Base-by-base conservation (phyloP, 2,329 filamentous ascomycete species). In the Pseudodiploospora longispora region DNA sequence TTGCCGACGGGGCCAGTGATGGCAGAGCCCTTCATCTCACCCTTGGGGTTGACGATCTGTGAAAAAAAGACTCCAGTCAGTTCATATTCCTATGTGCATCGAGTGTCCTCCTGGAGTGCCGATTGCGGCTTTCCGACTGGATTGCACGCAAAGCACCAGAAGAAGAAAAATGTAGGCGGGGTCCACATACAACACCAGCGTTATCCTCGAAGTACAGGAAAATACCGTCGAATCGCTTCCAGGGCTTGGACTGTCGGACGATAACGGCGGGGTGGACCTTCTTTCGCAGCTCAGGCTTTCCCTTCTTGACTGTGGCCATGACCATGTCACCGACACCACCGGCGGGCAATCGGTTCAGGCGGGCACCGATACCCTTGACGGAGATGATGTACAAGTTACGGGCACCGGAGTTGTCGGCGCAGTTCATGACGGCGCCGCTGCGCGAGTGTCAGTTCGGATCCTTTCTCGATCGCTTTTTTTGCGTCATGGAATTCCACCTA, bases 171-270 rank as follows among this genome's bases (percentile, higher is more conserved):
- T 8, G 35, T 37, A 37, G 38, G 38, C 30, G 19, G 8, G 42
- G 29, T 49, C 34, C 46, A 89, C 86, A 72, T 76, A 91, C 87
- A 65, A 98, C 93, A 83, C 93, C 93, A 70, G 93, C 93, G 74
- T 98, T 98, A 77, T 98, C 94, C 87, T 98, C 93, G 68, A 98
- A 98, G 83, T 98, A 98, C 62, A 98, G 83, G 82, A 88, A 98
- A 65, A 97, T 87, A 75, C 93, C 94, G 72, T 98, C 93, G 61
- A 87, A 86, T 72, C 93, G 85, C 82, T 93, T 90, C 93, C 93
- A 98, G 65, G 93, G 93, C 85, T 98, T 98, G 78, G 85, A 87
- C 80, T 97, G 93, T 72, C 93, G 81, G 70, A 97, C 91, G 68
- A 98, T 93, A 69, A 98, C 91, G 66, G 93, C 93, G 61, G 93